phyloP scores from a whole-genome alignment of 1,139 yeast genomes.

The Hyphopichia pseudoburtonii region DNA sequence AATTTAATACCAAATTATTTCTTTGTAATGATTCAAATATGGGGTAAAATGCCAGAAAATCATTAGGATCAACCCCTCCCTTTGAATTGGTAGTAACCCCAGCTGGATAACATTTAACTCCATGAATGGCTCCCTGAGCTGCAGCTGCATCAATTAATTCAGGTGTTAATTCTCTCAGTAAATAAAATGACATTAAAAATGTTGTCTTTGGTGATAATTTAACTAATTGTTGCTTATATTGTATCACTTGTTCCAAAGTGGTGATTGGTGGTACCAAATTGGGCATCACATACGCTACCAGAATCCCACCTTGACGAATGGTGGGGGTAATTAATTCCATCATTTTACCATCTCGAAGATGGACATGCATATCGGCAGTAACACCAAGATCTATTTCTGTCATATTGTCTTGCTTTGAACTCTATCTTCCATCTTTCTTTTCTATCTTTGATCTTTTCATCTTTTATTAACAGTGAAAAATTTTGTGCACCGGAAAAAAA shows the following conservation, averaged over 20 bases:
- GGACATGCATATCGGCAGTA: conserved; percentile 97
- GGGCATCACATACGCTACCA: conserved; percentile 95
- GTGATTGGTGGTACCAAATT: conserved; percentile 91
- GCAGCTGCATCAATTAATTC: conserved; percentile 82
- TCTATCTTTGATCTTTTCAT: neutral
- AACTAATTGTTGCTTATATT: conserved; percentile 66
- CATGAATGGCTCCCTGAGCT: conserved; percentile 65
- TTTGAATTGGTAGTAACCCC: conserved; percentile 96
- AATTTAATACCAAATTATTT: conserved; percentile 71
- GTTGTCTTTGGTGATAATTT: conserved; percentile 79
- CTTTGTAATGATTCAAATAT: conserved; percentile 85
- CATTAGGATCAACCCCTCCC: conserved; percentile 93
- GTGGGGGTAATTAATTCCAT: conserved; percentile 91
- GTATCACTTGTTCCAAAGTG: conserved; percentile 69
- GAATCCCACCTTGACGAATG: conserved; percentile 83
- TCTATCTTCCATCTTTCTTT: conserved; percentile 1
- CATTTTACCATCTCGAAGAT: conserved; percentile 90
- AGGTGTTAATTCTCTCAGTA: conserved; percentile 77
- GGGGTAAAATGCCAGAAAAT: conserved; percentile 84
- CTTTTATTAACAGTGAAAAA: neutral
- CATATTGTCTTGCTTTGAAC: conserved; percentile 8
- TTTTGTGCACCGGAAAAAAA: too few relatives aligned
- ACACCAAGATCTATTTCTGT: conserved; percentile 62
- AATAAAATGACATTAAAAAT: conserved; percentile 86
- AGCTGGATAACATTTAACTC: conserved; percentile 95